Conservation (phyloP, 2,329 filamentous ascomycete species). For the Fusarium globosum region DNA sequence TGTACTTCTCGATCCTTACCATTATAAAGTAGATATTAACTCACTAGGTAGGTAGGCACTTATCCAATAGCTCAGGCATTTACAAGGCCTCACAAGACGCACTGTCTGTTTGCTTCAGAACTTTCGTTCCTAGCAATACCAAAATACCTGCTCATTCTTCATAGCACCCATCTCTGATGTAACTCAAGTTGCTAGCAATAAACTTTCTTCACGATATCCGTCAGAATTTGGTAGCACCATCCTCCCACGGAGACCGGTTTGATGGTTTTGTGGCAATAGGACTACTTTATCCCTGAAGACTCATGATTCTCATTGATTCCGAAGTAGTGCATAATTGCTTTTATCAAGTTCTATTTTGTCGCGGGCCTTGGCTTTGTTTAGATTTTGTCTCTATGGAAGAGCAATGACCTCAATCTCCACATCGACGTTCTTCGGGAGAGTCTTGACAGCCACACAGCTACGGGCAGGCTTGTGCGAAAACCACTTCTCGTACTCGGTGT, state of each 20-base stretch:
- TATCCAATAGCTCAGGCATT: not conserved
- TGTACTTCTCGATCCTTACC: not conserved
- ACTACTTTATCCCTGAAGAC: not conserved
- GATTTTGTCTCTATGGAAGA: constrained; percentile 59
- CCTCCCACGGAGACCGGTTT: not conserved
- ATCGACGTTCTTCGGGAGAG: constrained; percentile 85
- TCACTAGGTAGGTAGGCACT: not conserved
- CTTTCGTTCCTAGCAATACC: not conserved
- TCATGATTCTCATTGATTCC: not conserved
- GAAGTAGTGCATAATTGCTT: not conserved
- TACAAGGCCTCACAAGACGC: not conserved
- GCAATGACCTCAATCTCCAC: constrained; percentile 94
- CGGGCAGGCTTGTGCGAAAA: constrained; percentile 87
- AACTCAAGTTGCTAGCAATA: not conserved
- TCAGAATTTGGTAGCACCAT: not conserved
- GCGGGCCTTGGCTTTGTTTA: not conserved
- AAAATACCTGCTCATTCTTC: not conserved
- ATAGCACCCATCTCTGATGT: not conserved
- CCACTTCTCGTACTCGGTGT: constrained; percentile 85
- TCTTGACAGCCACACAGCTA: constrained; percentile 90
- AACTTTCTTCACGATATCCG: not conserved
- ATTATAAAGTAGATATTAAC: not conserved
- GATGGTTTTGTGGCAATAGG: not conserved
- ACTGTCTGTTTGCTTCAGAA: not conserved
- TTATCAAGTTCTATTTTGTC: not conserved